Percentiles rank a stretch among this genome's conserved stretches.
These are phyloP conservation scores for Papiliotrema fonsecae DNA, from an alignment of 1,284 basidiomycete genomes.

Conservation along the genomic window DNA sequence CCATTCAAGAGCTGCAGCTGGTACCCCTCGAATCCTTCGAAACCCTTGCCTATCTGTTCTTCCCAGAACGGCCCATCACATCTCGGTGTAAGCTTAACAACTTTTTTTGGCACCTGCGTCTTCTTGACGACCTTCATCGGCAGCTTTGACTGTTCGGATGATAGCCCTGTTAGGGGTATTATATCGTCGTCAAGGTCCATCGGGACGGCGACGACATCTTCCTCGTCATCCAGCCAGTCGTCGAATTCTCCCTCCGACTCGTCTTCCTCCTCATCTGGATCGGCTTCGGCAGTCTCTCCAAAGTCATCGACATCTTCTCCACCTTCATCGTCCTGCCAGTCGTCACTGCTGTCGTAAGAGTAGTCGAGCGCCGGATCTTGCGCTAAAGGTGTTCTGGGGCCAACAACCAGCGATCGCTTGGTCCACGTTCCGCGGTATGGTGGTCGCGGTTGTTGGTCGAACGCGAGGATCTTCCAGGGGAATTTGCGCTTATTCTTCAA, in stretches of 20 bases:
- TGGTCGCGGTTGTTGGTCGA: slow-evolving; percentile 43
- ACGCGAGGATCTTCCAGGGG: slow-evolving; percentile 45
- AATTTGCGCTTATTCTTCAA: slow-evolving; percentile 32
- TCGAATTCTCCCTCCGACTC: slow-evolving; percentile 41
- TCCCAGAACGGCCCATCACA: slow-evolving; percentile 46
- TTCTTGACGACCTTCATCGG: slow-evolving; percentile 31
- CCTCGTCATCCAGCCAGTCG: slow-evolving; percentile 43
- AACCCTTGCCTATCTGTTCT: slow-evolving; percentile 27
- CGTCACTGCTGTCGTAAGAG: slow-evolving; percentile 46
- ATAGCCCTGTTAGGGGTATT: neutral
- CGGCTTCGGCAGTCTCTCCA: slow-evolving; percentile 24
- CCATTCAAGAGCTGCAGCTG: slow-evolving; percentile 45
- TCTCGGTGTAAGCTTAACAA: slow-evolving; percentile 42
- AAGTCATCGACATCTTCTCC: slow-evolving; percentile 43
- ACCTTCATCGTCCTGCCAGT: slow-evolving; percentile 47
- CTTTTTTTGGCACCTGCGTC: slow-evolving; percentile 28
- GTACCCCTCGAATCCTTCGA: slow-evolving; percentile 36
- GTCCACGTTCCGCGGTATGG: slow-evolving; percentile 42
- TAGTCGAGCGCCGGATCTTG: slow-evolving; percentile 47
- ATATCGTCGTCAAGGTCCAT: slow-evolving; percentile 10
- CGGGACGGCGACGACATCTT: slow-evolving; percentile 20
- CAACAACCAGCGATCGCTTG: slow-evolving; percentile 42
- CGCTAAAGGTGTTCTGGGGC: slow-evolving; percentile 45
- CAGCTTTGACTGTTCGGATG: slow-evolving; percentile 15
- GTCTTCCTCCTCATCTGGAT: slow-evolving; percentile 34